A percentile compares a stretch with the other conserved stretches of the same genome.
These are phyloP conservation scores for Corymbia citriodora DNA, from an alignment of 441 rosid species.

Conservation along the genomic window DNA sequence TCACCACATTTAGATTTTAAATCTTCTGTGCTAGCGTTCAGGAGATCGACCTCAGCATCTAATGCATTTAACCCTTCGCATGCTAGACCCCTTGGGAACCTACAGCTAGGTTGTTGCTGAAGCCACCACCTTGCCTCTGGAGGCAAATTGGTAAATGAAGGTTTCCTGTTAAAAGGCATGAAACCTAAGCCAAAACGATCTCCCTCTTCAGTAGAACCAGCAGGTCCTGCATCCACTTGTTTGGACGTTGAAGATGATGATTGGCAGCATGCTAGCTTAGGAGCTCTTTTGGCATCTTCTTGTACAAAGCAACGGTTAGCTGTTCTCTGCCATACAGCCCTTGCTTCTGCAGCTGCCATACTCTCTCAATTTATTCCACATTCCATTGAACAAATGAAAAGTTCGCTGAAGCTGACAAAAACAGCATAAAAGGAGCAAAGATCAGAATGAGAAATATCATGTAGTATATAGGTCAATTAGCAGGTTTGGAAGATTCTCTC, in stretches of 20 bases:
- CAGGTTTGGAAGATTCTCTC: background rate
- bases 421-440: background rate
- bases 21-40: slow-evolving; percentile 20
- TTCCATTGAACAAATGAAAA: slow-evolving; percentile 5
- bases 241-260: slow-evolving; percentile 60
- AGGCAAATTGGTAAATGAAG: slow-evolving; percentile 39
- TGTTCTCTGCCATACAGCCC: slow-evolving; percentile 93
- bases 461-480: background rate
- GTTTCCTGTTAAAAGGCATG: slow-evolving; percentile 45
- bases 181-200: slow-evolving; percentile 45
- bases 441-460: background rate
- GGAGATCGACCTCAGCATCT: slow-evolving; percentile 42
- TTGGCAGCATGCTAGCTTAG: slow-evolving; percentile 83
- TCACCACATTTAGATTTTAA: slow-evolving; percentile 14
- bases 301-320: slow-evolving; percentile 96
- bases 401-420: background rate
- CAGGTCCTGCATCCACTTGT: slow-evolving; percentile 43
- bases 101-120: slow-evolving; percentile 58
- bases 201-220: slow-evolving; percentile 32
- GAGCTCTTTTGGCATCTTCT: slow-evolving; percentile 99
- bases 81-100: slow-evolving; percentile 47
- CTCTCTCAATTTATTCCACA: slow-evolving; percentile 22
- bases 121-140: slow-evolving; percentile 76
- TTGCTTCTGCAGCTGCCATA: slow-evolving; percentile 95
- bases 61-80: slow-evolving; percentile 36